Evolutionary conservation across 768 basidiomycete genomes (phyloP), one percentile per base, ranked within the genome.

Genomic region (Calocera viscosa): DNA sequence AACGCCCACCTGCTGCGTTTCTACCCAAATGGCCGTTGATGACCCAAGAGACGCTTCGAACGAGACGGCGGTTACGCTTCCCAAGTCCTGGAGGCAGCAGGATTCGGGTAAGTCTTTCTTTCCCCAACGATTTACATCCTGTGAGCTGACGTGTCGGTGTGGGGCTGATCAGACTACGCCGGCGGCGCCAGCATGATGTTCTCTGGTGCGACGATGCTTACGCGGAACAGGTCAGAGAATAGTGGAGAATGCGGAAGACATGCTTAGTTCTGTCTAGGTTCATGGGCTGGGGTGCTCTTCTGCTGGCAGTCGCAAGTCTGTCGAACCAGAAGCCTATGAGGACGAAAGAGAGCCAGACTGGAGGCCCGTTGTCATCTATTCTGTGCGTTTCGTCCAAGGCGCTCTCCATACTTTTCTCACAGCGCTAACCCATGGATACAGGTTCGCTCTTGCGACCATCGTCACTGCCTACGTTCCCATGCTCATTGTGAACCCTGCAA

Each of bases 11-110:
- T 19, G 8, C 2, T 28, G 16, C 16, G 30, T 10, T 32, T 30
- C 26, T 16, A 60, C 30, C 53, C 7, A 60, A 32, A 60, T 60
- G 53, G 26, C 53, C 64, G 82, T 83, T 67, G 53, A 69, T 60
- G 87, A 91, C 75, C 86, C 88, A 16, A 80, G 88, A 67, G 85
- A 90, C 70, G 69, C 83, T 32, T 81, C 85, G 12, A 81, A 84
- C 10, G 89, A 89, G 73, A 78, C 77, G 0, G 78, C 79, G 40
- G 76, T 86, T 69, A 76, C 79, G 0, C 75, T 86, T n/a, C 90
- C 90, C 0, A 81, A 80, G 67, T 81, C 82, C 17, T 91, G 90
- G 89, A 60, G 53, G 26, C 78, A 78, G 64, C 76, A 76, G 68
- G 87, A 88, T 66, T 76, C 75, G 16, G 73, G 75, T 35, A 82